phyloP scores from a whole-genome alignment of 768 basidiomycete species.

The Amylocystis lapponica region DNA sequence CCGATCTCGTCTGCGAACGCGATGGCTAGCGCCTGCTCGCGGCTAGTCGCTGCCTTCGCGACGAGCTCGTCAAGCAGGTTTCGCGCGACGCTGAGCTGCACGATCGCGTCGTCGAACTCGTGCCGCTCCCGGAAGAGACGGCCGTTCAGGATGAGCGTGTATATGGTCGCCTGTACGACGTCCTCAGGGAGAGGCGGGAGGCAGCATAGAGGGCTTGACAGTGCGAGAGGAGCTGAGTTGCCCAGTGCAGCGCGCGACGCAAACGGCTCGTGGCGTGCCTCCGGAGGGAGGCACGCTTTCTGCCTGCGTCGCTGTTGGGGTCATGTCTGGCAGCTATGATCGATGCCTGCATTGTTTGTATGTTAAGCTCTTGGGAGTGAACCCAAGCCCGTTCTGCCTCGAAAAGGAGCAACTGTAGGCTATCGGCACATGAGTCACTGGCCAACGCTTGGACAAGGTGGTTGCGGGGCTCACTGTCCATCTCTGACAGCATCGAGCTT shows the following conservation, averaged over 20 bases:
- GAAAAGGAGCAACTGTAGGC: conserved; percentile 79
- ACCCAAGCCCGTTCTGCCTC: conserved; percentile 93
- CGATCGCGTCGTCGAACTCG: conserved; percentile 68
- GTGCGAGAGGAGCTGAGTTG: conserved; percentile 68
- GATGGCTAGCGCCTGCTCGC: conserved; percentile 83
- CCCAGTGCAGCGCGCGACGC: conserved; percentile 74
- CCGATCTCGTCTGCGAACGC: conserved; percentile 83
- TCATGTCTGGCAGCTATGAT: conserved; percentile 26
- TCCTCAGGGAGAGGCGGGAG: conserved; percentile 48
- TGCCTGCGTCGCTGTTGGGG: too few species aligned
- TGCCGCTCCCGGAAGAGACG: conserved; percentile 74
- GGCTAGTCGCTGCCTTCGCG: conserved; percentile 55
- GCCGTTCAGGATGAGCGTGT: conserved; percentile 79
- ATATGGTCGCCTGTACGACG: conserved; percentile 67
- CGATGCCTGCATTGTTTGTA: conserved; percentile 44
- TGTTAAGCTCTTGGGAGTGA: conserved; percentile 73
- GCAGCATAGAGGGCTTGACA: conserved; percentile 57
- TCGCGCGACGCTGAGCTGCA: conserved; percentile 75
- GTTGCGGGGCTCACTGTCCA: conserved; percentile 60
- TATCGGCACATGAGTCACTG: conserved; percentile 23
- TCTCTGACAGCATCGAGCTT: conserved; percentile 69
- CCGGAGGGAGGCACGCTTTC: conserved; percentile 51
- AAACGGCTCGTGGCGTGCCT: conserved; percentile 77
- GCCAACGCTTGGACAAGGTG: conserved; percentile 1
- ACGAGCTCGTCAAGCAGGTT: conserved; percentile 66